A percentile compares a stretch with the other conserved stretches of the same genome.
These are phyloP conservation scores for Erodium trifolium DNA, from an alignment of 441 rosid genomes.

Conservation along the genomic window DNA sequence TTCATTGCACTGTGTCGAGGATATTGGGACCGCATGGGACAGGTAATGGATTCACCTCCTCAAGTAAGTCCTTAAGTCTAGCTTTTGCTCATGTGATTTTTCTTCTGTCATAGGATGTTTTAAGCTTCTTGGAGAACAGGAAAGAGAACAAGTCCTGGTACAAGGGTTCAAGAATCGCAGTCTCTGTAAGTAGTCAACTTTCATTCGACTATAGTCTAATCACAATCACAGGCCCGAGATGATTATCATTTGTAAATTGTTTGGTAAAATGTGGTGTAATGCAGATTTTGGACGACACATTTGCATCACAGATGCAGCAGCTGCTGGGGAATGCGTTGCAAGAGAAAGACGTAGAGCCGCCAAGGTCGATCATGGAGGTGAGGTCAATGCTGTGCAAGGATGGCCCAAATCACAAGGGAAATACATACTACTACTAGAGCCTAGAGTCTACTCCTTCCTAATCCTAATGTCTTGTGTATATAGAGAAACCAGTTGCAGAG, in stretches of 20 bases:
- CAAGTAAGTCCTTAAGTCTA: no score
- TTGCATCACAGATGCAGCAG: constrained; percentile 88
- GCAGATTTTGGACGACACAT: constrained; percentile 81
- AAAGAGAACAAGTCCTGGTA: constrained; percentile 98
- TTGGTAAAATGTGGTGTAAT: neutral
- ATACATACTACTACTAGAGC: constrained; percentile 47
- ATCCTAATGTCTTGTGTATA: neutral
- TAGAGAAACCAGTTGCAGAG: neutral
- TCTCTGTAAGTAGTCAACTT: constrained; percentile 51
- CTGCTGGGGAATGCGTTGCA: constrained; percentile 72
- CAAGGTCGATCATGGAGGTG: constrained; percentile 86
- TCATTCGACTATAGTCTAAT: neutral
- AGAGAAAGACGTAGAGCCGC: constrained; percentile 81
- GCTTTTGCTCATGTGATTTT: neutral
- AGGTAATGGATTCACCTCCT: constrained; percentile 32
- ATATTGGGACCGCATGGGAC: constrained; percentile 96
- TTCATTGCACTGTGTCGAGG: constrained; percentile 80
- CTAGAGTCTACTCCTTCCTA: neutral
- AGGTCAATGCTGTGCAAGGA: constrained; percentile 93
- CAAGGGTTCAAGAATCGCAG: constrained; percentile 85
- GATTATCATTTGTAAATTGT: neutral
- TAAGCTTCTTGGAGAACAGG: constrained; percentile 82
- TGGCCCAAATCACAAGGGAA: constrained; percentile 39
- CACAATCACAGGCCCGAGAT: no score
- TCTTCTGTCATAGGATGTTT: constrained; percentile 48